Percentiles rank a stretch among this genome's conserved stretches.
Conservation (phyloP, 139 green algal genomes). For the Asterochloris erici region DNA sequence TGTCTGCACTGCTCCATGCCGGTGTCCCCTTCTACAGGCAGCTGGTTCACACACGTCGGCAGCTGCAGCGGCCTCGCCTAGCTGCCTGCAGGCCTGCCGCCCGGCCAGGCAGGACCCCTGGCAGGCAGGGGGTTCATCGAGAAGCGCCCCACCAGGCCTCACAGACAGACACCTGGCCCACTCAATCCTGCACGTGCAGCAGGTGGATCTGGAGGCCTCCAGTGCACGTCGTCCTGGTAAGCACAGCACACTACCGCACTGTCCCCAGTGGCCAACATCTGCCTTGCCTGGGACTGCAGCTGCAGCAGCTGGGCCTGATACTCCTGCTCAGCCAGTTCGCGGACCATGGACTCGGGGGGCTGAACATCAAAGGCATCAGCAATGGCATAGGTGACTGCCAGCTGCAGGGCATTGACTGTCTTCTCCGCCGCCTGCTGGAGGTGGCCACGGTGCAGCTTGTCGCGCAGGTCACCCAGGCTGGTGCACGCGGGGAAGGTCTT, state of each 20-base stretch:
- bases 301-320: constrained; percentile 39
- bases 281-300: constrained; percentile 12
- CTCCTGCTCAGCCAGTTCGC: constrained; percentile 37
- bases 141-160: too few species aligned
- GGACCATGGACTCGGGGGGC: constrained; percentile 40
- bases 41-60: too few species aligned
- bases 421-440: constrained; percentile 10
- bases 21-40: too few species aligned
- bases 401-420: constrained; percentile 19
- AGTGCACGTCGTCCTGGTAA: too few species aligned
- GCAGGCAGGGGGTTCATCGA: too few species aligned
- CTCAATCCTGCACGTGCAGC: too few species aligned
- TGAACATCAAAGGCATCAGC: constrained; percentile 27
- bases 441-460: constrained; percentile 20
- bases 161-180: too few species aligned
- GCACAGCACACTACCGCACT: background rate
- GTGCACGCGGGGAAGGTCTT: background rate
- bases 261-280: background rate
- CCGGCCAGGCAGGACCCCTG: too few species aligned
- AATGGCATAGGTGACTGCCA: constrained; percentile 38
- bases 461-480: constrained; percentile 22
- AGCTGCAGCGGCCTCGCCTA: too few species aligned
- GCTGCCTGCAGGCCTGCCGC: too few species aligned
- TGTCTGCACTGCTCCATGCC: too few species aligned
- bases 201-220: too few species aligned